Percentiles rank a stretch among this genome's conserved stretches.
phyloP scores from a whole-genome alignment of 805 yeast genomes.

The Teunomyces cretensis region DNA sequence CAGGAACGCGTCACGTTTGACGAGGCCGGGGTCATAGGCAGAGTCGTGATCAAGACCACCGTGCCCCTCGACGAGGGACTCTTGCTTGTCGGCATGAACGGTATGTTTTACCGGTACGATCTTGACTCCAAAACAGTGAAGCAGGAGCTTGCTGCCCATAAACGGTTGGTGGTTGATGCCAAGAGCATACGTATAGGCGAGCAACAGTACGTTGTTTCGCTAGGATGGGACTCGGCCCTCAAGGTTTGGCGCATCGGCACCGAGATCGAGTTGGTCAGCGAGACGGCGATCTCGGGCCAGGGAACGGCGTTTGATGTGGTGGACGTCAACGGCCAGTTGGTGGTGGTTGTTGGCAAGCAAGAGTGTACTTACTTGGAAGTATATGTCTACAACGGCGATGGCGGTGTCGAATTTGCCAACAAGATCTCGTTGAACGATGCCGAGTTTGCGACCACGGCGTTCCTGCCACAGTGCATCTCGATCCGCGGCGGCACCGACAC shows the following conservation, averaged over 20 bases:
- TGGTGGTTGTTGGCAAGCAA: slow-evolving; percentile 54
- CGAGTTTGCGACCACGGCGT: slow-evolving; percentile 63
- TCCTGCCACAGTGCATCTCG: slow-evolving; percentile 53
- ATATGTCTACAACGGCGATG: slow-evolving; percentile 16
- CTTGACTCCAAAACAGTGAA: slow-evolving; percentile 5
- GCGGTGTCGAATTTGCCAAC: slow-evolving; percentile 16
- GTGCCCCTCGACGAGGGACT: slow-evolving; percentile 21
- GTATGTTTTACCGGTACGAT: slow-evolving; percentile 25
- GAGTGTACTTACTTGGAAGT: slow-evolving; percentile 60
- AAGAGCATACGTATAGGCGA: slow-evolving; percentile 16
- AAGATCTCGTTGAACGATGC: slow-evolving; percentile 70
- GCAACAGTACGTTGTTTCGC: slow-evolving; percentile 44
- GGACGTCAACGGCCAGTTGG: slow-evolving; percentile 25
- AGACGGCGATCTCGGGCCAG: slow-evolving; percentile 43
- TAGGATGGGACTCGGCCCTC: slow-evolving; percentile 59
- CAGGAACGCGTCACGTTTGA: slow-evolving; percentile 5
- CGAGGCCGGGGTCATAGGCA: slow-evolving; percentile 13
- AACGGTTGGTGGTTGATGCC: slow-evolving; percentile 38
- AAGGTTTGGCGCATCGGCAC: slow-evolving; percentile 32
- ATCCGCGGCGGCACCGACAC: slow-evolving; percentile 9
- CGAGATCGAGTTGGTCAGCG: slow-evolving; percentile 12
- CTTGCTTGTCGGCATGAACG: slow-evolving; percentile 55
- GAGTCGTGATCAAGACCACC: slow-evolving; percentile 36
- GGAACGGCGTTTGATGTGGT: slow-evolving; percentile 52
- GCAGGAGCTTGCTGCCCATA: slow-evolving; percentile 27